Evolutionary conservation across 2,329 filamentous ascomycete genomes (phyloP), one percentile per base, ranked within the genome.

Genomic region (Ustulina deusta): DNA sequence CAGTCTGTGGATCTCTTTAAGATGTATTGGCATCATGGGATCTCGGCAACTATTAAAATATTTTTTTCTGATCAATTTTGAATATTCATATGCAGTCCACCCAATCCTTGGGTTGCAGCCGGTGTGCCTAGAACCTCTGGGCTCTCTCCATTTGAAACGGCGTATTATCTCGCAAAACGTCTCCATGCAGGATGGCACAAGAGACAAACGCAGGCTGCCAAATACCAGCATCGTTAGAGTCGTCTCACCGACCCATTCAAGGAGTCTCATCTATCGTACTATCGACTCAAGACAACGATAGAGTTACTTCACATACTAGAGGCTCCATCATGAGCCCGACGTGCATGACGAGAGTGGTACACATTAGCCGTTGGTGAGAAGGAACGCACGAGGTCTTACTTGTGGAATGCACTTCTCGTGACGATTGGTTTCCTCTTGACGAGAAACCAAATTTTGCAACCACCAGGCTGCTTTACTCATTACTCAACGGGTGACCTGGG

Each of bases 361-460:
- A 32, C 48, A 52, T 40, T 52, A 32, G 49, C 57, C 52, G 48
- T 49, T 57, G 56, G 69, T 66, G 63, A 66, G 61, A 51, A 40
- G 34, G 17, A 51, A 59, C 36, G 58, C 52, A 56, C 62, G 34
- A 62, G 46, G 66, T 61, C 58, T 65, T 57, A 62, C 61, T 46
- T 61, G 65, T 68, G 69, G 42, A 62, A 69, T 66, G 40, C 32
- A 48, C 46, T 69, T 13, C 32, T 58, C 32, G 54, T 29, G 15
- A 22, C 59, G 36, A 65, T 65, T 70, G 68, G 68, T 38, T 60
- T 64, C 32, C 54, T 48, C 49, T 57, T 57, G 54, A 65, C 65
- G 60, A 68, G 61, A 59, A 65, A 59, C 34, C 29, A n/a, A 52
- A 49, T 29, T 40, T 17, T 27, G 44, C 63, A 63, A 66, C 60